Percentiles rank a stretch among this genome's conserved stretches.
Evolutionary conservation across 2,329 filamentous ascomycete genomes (phyloP).

Genomic region (Pseudogymnoascus pannorum): DNA sequence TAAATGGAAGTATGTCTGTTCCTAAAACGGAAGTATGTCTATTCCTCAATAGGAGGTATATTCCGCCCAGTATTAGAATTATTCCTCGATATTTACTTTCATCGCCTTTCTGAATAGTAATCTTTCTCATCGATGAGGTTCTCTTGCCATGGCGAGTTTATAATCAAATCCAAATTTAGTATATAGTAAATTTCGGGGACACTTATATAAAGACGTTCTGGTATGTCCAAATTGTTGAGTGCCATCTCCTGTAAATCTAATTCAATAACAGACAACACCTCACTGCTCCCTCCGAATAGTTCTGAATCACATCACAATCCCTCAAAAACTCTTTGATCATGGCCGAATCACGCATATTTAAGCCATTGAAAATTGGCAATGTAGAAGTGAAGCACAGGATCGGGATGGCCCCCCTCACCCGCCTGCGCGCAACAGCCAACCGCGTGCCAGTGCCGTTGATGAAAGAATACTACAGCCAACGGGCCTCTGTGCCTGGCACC

Average conservation of each 20-base stretch:
- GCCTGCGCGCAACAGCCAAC: conserved; percentile 36
- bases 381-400: conserved; percentile 37
- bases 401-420: conserved; percentile 42
- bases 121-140: neutral
- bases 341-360: conserved; percentile 24
- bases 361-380: conserved; percentile 33
- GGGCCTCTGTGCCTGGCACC: conserved; percentile 42
- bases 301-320: neutral
- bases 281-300: neutral
- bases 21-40: neutral
- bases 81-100: neutral
- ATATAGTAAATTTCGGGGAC: too few relatives aligned
- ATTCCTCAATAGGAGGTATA: neutral
- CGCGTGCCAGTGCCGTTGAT: conserved; percentile 39
- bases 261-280: neutral
- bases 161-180: neutral
- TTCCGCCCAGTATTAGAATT: too few relatives aligned
- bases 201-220: neutral
- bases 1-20: conserved; percentile 1
- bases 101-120: neutral
- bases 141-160: neutral
- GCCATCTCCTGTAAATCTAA: neutral
- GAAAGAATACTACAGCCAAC: conserved; percentile 44
- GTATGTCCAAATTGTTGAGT: neutral
- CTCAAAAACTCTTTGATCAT: neutral